Conservation (phyloP, 352 stramenopile genomes). For the Phytophthora lateralis region DNA sequence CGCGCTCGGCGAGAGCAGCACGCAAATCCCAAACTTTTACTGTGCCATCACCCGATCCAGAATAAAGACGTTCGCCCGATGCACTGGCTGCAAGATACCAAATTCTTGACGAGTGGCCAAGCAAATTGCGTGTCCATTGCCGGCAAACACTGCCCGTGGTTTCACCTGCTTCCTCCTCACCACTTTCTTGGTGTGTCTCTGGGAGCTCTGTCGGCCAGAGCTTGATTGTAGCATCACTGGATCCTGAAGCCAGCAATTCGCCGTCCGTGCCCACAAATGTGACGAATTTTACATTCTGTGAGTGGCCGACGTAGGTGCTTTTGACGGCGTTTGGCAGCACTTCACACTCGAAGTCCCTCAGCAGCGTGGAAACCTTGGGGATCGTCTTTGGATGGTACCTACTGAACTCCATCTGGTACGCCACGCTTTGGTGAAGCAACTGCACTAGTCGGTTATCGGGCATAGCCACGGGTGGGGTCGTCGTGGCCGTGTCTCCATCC, state of each 20-base stretch:
- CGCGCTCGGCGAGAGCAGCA: constrained; percentile 49
- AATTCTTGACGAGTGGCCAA: constrained; percentile 83
- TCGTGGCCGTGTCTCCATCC: constrained; percentile 30
- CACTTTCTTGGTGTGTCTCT: constrained; percentile 20
- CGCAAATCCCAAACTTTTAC: constrained; percentile 90
- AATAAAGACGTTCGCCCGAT: constrained; percentile 73
- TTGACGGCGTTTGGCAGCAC: constrained; percentile 88
- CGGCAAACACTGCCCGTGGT: constrained; percentile 53
- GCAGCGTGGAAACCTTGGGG: constrained; percentile 82
- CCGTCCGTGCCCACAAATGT: constrained; percentile 87
- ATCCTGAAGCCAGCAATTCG: constrained; percentile 82
- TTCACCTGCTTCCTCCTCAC: constrained; percentile 26
- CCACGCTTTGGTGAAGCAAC: constrained; percentile 84
- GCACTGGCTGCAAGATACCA: constrained; percentile 80
- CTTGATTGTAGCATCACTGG: constrained; percentile 87
- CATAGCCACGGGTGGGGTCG: constrained; percentile 42
- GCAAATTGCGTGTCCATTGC: constrained; percentile 63
- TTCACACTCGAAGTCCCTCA: constrained; percentile 88
- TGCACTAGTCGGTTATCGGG: constrained; percentile 80
- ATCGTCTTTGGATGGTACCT: constrained; percentile 87
- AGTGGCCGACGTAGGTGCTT: constrained; percentile 84
- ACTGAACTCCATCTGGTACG: constrained; percentile 92
- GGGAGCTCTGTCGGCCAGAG: constrained; percentile 82
- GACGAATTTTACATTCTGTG: constrained; percentile 90
- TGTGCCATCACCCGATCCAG: constrained; percentile 79